Evolutionary conservation across 768 basidiomycete species (phyloP), one percentile per base, ranked within the genome.

Genomic region (Lyophyllum decastes): DNA sequence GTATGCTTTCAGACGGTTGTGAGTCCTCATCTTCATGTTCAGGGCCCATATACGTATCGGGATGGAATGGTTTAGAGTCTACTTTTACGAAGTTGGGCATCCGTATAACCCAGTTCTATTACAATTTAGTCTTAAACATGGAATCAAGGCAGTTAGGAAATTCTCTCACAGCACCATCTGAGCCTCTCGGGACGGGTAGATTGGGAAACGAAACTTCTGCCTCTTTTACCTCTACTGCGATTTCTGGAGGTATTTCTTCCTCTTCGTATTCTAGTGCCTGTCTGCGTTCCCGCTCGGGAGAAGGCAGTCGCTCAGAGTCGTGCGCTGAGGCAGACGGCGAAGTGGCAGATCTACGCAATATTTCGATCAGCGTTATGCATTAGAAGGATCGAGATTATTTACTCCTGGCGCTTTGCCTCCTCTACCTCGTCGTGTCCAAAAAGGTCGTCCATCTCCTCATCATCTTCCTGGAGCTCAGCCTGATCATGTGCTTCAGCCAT

Each of bases 11-110:
- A 10, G 76, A 80, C 51, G 82, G 77, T 27, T 81, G 78, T 16
- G 75, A 65, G 49, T 88, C 84, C 41, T 84, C 87, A 21, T 87
- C 86, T 30, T 92, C 90, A 30, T 90, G 87, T 64, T 94, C 92
- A 17, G 92, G 87, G 19, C 89, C 90, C 46, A 88, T 78, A 72
- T 94, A 95, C 0, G 88, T 89, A 55, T 94, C 88, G 12, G 88
- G 85, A 68, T 95, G 92, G 67, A 92, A 99, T 0, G 96, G 93
- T 61, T 90, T 89, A 1, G 92, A 83, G 65, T 95, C 92, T 51
- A 97, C 81, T 67, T 89, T 88, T 55, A 99, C 87, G 68, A 92
- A 97, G 68, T 92, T 92, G n/a, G 96, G 97, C 70, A 97, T 85
- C 41, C 92, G 87, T 54, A 96, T 85, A 52, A 94, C 89, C 95